Conservation (phyloP, 2,329 filamentous ascomycete species). For the Trichoderma lentiforme region DNA sequence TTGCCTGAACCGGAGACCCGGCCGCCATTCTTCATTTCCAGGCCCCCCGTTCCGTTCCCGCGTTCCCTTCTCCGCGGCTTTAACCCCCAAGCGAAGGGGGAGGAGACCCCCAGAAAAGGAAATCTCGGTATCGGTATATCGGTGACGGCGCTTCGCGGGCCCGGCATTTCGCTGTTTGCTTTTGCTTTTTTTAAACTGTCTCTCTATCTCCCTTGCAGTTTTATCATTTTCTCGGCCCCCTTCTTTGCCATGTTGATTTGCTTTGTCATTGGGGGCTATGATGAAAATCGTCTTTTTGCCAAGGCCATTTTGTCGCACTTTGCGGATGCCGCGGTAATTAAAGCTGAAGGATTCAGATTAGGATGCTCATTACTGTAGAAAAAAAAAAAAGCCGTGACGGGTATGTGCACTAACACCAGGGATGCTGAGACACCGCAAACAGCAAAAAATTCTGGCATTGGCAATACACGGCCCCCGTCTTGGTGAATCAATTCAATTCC, state of each 20-base stretch:
- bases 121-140: neutral
- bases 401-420: neutral
- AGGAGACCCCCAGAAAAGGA: neutral
- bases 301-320: neutral
- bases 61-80: neutral
- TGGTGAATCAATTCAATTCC: neutral
- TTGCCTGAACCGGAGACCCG: neutral
- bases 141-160: neutral
- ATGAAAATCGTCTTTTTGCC: neutral
- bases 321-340: conserved; percentile 9
- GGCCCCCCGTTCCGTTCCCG: neutral
- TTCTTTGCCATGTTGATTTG: neutral
- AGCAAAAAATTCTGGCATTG: neutral
- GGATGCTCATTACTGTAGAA: neutral
- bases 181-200: no score
- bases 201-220: neutral
- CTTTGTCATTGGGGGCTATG: neutral
- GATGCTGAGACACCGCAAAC: conserved; percentile 4
- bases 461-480: neutral
- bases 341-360: neutral
- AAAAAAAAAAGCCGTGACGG: neutral
- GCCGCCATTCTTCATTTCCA: neutral
- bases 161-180: neutral
- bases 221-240: neutral
- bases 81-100: neutral